A percentile compares a stretch with the other conserved stretches of the same genome.
Evolutionary conservation across 257 asterid genomes (phyloP).

Genomic region (Ehretia macrophylla): DNA sequence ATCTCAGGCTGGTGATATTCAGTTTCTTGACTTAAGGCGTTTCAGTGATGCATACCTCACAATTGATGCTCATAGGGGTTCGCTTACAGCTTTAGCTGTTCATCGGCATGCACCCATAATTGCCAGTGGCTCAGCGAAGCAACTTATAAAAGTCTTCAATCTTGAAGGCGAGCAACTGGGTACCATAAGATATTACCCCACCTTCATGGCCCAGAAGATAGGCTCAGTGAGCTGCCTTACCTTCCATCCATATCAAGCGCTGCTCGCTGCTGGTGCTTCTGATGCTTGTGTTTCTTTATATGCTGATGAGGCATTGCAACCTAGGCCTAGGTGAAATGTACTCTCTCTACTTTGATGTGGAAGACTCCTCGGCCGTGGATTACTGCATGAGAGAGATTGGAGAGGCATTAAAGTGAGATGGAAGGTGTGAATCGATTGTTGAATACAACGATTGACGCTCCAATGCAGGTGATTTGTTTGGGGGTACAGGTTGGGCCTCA

Average conservation of each 20-base stretch:
- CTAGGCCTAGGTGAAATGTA: neutral
- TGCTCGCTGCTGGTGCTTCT: conserved; percentile 87
- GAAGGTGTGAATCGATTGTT: neutral
- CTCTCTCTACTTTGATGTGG: neutral
- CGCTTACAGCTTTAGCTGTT: conserved; percentile 79
- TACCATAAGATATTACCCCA: conserved; percentile 63
- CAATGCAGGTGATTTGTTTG: no score
- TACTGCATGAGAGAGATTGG: neutral
- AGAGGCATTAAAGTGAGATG: neutral
- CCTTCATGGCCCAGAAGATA: conserved; percentile 86
- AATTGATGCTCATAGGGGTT: conserved; percentile 71
- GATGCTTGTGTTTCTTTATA: conserved; percentile 82
- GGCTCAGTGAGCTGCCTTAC: conserved; percentile 78
- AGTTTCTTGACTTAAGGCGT: conserved; percentile 71
- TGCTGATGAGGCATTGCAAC: conserved; percentile 43
- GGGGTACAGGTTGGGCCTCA: neutral
- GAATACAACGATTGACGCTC: neutral
- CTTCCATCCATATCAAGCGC: conserved; percentile 75
- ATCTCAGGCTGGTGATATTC: conserved; percentile 72
- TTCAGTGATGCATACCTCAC: conserved; percentile 57
- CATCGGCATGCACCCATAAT: conserved; percentile 67
- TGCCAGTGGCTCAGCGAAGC: conserved; percentile 87
- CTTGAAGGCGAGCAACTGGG: conserved; percentile 67
- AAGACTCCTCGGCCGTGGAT: neutral
- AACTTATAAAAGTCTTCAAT: conserved; percentile 69